A percentile compares a stretch with the other conserved stretches of the same genome.
Evolutionary conservation across 2,329 filamentous ascomycete genomes (phyloP).

Genomic region (Colletotrichum cordylinicola): DNA sequence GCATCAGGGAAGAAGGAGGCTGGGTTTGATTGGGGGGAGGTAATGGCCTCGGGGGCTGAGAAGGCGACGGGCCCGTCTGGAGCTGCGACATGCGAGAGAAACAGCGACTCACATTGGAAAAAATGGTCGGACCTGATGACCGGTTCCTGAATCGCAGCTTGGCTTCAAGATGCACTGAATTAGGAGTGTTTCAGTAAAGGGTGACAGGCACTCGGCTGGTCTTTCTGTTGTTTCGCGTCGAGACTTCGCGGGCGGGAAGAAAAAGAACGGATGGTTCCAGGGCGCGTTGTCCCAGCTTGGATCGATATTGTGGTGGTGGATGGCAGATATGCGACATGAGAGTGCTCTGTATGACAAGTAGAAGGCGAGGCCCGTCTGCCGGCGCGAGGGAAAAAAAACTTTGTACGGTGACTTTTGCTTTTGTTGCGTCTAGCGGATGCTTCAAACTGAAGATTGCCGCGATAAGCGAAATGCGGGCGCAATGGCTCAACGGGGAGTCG

Average conservation of each 20-base stretch:
- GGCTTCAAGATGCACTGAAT: not conserved
- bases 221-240: slow-evolving; percentile 12
- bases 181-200: slow-evolving; percentile 4
- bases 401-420: slow-evolving; percentile 4
- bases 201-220: slow-evolving; percentile 7
- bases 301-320: not conserved
- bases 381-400: not conserved
- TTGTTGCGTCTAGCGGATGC: not conserved
- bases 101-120: slow-evolving; percentile 8
- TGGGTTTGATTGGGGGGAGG: not conserved
- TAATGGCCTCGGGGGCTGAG: not conserved
- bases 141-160: not conserved
- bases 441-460: not conserved
- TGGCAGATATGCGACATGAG: not conserved
- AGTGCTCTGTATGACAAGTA: not conserved
- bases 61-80: not conserved
- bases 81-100: slow-evolving; percentile 8
- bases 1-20: not conserved
- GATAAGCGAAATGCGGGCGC: not conserved
- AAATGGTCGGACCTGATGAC: not conserved
- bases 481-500: not conserved
- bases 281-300: not conserved
- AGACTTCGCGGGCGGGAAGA: not conserved
- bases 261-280: not conserved
- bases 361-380: not conserved